Percentiles rank a stretch among this genome's conserved stretches.
phyloP scores from a whole-genome alignment of 257 asterid species.

The Schizonepeta tenuifolia region DNA sequence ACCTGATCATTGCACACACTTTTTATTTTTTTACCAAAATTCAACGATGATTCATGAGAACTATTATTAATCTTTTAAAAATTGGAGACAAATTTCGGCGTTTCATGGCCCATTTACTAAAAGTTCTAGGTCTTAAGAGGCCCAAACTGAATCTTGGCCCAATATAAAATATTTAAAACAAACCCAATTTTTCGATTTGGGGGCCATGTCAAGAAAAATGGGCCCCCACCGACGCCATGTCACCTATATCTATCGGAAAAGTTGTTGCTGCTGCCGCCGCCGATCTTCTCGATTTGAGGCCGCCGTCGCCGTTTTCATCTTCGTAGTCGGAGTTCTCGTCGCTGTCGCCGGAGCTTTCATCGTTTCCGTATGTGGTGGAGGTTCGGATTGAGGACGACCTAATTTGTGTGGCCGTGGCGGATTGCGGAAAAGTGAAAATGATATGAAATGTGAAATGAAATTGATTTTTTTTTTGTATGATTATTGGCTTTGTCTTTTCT shows the following conservation, averaged over 20 bases:
- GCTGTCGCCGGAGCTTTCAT: conserved; percentile 14
- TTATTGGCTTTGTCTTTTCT: too few species aligned
- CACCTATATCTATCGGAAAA: conserved; percentile 81
- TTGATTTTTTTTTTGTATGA: too few species aligned
- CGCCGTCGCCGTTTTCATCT: conserved; percentile 26
- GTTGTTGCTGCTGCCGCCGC: conserved; percentile 63
- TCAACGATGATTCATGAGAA: too few species aligned
- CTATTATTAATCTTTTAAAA: too few species aligned
- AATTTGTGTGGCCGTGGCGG: conserved; percentile 21
- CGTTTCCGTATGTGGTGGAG: conserved; percentile 19
- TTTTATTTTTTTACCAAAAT: too few species aligned
- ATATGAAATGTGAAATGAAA: too few species aligned
- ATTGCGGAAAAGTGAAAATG: too few species aligned
- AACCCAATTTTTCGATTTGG: too few species aligned
- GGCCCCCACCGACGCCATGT: conserved; percentile 31
- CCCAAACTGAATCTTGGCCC: background rate
- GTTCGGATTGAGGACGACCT: conserved; percentile 40
- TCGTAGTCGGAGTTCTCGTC: conserved; percentile 18
- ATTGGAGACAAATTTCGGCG: too few species aligned
- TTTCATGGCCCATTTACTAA: too few species aligned
- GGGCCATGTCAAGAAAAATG: too few species aligned
- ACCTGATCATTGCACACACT: too few species aligned
- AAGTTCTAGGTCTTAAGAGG: background rate
- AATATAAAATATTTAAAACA: background rate
- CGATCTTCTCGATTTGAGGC: conserved; percentile 22